Evolutionary conservation across 176 grass and related monocot genomes (phyloP).

Genomic region (Elymus sibiricus): DNA sequence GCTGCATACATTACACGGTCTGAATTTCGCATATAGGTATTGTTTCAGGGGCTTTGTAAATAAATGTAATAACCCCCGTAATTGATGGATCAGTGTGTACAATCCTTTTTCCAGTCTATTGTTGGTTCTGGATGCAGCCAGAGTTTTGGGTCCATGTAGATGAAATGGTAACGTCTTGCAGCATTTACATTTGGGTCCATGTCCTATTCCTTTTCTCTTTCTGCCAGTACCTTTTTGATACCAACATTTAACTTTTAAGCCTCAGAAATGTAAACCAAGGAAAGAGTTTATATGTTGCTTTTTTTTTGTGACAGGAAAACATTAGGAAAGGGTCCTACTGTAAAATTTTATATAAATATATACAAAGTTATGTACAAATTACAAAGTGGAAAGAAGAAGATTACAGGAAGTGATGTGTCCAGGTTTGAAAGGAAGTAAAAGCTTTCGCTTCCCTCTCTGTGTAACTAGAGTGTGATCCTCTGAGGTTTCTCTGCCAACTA

Average conservation of each 20-base stretch:
- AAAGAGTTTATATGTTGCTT: background rate
- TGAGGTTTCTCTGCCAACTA: background rate
- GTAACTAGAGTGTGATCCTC: background rate
- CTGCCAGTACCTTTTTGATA: background rate
- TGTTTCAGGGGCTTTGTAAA: background rate
- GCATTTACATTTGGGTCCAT: background rate
- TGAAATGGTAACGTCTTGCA: background rate
- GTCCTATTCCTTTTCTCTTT: background rate
- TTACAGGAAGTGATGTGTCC: background rate
- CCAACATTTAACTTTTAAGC: background rate
- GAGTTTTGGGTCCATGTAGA: background rate
- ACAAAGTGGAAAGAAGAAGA: background rate
- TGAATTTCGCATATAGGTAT: slow-evolving; percentile 11
- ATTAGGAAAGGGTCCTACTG: too few species aligned
- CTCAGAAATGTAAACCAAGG: background rate
- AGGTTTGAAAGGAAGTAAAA: background rate
- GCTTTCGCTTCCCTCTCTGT: background rate
- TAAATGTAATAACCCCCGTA: slow-evolving; percentile 23
- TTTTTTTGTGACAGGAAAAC: too few species aligned
- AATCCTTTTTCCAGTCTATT: background rate
- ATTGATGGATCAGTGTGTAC: background rate
- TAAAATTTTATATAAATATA: background rate
- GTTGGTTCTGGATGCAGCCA: background rate
- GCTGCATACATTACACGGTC: slow-evolving; percentile 4
- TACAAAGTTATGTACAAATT: background rate